Evolutionary conservation across 495 filamentous ascomycete species (phyloP), one percentile per base, ranked within the genome.

Genomic region (Penicillium atrosanguineum): DNA sequence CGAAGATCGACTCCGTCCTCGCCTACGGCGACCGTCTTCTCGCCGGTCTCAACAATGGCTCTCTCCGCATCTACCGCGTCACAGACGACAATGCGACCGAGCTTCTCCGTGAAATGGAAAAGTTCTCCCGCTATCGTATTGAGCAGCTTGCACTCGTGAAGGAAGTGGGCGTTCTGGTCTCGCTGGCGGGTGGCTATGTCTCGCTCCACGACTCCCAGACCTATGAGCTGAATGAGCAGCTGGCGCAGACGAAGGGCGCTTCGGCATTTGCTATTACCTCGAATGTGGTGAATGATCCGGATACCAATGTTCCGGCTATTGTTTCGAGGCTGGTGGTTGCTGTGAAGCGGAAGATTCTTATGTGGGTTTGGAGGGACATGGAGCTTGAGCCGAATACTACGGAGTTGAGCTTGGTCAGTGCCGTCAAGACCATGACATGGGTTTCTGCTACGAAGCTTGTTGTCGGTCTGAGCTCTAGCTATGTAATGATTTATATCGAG

Each of bases 361-460:
- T 96, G 53, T 97, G 95, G 90, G 85, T 88, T 43, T 99, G 94
- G 94, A 85, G 92, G 56, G 94, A 96, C 65, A 92, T 90, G 76
- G 95, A 97, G 71, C 79, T 96, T 44, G 83, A 81, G 34, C 69
- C 73, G 2, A 84, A 95, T 21, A 83, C 85, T 2, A 75, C 76
- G 40, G 95, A 97, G 73, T 80, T 96, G 34, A 82, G 83, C 4
- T 77, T 97, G 29, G 79, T 87, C 29, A 92, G 89, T 52, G 77
- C 86, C 26, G 86, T 96, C 38, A 88, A 89, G 65, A 88, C 85
- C 9, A 72, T 97, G 43, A 94, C 87, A 0, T 99, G 94, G 94
- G 88, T 88, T 16, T 91, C 83, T 59, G 90, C 87, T 28, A 90
- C 86, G 5, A 88, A 85, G 68, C 66, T 97, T 14, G 84, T 97